These are phyloP conservation scores for Trichoderma guizhouense DNA, from an alignment of 2,329 filamentous ascomycete genomes.

Conservation along the genomic window DNA sequence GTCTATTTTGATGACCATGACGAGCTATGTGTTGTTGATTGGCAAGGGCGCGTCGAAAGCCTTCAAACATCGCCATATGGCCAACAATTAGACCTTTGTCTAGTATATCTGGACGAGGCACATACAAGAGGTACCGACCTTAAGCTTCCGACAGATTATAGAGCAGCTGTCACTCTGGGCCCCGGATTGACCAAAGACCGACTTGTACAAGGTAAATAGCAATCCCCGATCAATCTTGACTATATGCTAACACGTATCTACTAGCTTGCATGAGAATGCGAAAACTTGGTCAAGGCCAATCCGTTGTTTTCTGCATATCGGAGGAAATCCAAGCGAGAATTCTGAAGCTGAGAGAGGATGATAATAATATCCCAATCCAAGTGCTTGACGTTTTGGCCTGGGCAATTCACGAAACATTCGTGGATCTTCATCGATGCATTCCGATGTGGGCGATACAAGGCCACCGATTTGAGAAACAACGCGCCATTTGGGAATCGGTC, in stretches of 20 bases:
- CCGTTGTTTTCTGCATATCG: slow-evolving; percentile 58
- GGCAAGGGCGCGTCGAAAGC: slow-evolving; percentile 41
- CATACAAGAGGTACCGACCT: slow-evolving; percentile 69
- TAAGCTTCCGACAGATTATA: slow-evolving; percentile 52
- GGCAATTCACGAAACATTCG: slow-evolving; percentile 56
- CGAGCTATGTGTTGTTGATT: slow-evolving; percentile 25
- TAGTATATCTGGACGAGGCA: slow-evolving; percentile 66
- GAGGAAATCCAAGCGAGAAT: slow-evolving; percentile 54
- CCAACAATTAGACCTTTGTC: slow-evolving; percentile 52
- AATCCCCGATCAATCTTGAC: slow-evolving; percentile 55
- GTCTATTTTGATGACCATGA: slow-evolving; percentile 18
- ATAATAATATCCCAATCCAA: slow-evolving; percentile 35
- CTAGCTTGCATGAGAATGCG: slow-evolving; percentile 68
- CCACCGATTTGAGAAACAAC: slow-evolving; percentile 44
- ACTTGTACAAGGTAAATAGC: slow-evolving; percentile 62
- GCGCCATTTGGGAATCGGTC: slow-evolving; percentile 31
- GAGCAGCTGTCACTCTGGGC: slow-evolving; percentile 65
- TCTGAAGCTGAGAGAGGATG: slow-evolving; percentile 54
- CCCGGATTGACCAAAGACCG: slow-evolving; percentile 63
- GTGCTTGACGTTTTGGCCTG: slow-evolving; percentile 57
- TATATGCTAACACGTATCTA: slow-evolving; percentile 48
- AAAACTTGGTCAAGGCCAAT: slow-evolving; percentile 64
- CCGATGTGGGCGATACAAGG: slow-evolving; percentile 62
- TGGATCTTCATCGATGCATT: slow-evolving; percentile 46
- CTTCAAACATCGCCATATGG: slow-evolving; percentile 58